Evolutionary conservation across 75 land plant species (phyloP), one percentile per base, ranked within the genome.

Genomic region (Picea glauca): DNA sequence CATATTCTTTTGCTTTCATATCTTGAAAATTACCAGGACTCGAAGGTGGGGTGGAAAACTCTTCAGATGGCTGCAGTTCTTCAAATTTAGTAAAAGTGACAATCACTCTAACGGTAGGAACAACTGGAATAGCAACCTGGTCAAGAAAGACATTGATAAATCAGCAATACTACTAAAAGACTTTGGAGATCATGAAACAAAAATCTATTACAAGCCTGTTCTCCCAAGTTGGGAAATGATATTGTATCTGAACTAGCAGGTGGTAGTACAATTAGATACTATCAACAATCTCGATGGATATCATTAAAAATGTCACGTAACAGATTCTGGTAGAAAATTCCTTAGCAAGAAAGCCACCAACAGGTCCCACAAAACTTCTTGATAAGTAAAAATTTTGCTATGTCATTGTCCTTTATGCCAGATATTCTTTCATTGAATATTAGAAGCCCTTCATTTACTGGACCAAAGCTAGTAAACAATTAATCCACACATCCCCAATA

Each of bases 101-200:
- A 20, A 88, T 14, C 15, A 88, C 90, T 43, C 90, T 64, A 26
- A 88, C 80, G 1, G 90, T 88, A 5, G 90, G 90, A 58, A 88
- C 85, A 56, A 88, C 79, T 31, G 90, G 88, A 31, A 88, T 88
- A 56, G 90, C 90, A 76, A 85, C 76, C 90, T 88, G 85, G 31
- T 58, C 30, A 62, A 79, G 50, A 35, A 1, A 83, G 54, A 76
- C 14, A 77, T 50, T 50, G 18, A 12, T 70, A 46, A 18, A 43
- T 70, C 74, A 70, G 74, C 3, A 20, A 70, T 32, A 70, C 13
- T 50, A 50, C 56, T 32, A 43, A 43, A 46, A 70, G 5, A 2
- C 13, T 9, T n/a, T 70, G 74, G 23, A 70, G 56, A 70, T 65
- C 50, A 20, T 20, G 3, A 70, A 20, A 20, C 13, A 46, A 70